These are phyloP conservation scores for Macrotyloma uniflorum DNA, from an alignment of 306 rosid species.

Conservation along the genomic window DNA sequence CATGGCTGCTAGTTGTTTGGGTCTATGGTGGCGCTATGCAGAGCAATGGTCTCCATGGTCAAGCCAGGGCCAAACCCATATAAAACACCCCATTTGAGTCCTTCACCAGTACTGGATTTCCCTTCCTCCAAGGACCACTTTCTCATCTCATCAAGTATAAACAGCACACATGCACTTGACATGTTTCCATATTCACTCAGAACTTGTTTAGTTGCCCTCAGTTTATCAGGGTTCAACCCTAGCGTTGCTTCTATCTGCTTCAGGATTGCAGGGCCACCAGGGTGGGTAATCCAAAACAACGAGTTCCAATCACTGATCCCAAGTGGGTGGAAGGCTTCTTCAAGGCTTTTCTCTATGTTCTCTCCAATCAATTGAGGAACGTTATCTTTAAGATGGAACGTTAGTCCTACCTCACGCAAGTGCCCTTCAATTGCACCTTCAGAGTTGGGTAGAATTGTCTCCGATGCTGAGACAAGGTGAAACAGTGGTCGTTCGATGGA, in stretches of 20 bases:
- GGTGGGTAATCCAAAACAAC: constrained; percentile 35
- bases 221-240: constrained; percentile 38
- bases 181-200: constrained; percentile 50
- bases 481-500: constrained; percentile 26
- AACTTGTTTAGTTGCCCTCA: constrained; percentile 42
- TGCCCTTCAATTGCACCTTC: constrained; percentile 44
- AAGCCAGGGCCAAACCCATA: constrained; percentile 40
- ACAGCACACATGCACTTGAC: constrained; percentile 38
- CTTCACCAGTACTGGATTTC: constrained; percentile 40
- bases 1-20: not conserved
- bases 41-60: constrained; percentile 37
- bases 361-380: constrained; percentile 34
- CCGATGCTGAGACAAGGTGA: not conserved
- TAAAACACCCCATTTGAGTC: constrained; percentile 44
- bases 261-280: constrained; percentile 47
- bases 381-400: constrained; percentile 27
- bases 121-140: constrained; percentile 39
- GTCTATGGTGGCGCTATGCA: constrained; percentile 28
- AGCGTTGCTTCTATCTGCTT: constrained; percentile 20
- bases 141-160: constrained; percentile 50
- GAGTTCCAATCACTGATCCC: constrained; percentile 46
- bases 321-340: constrained; percentile 4
- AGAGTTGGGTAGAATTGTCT: constrained; percentile 36
- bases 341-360: constrained; percentile 27
- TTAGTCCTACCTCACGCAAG: constrained; percentile 47